Percentiles rank a stretch among this genome's conserved stretches.
phyloP scores from a whole-genome alignment of 1,284 basidiomycete species.

The Lignosus rhinocerotis region DNA sequence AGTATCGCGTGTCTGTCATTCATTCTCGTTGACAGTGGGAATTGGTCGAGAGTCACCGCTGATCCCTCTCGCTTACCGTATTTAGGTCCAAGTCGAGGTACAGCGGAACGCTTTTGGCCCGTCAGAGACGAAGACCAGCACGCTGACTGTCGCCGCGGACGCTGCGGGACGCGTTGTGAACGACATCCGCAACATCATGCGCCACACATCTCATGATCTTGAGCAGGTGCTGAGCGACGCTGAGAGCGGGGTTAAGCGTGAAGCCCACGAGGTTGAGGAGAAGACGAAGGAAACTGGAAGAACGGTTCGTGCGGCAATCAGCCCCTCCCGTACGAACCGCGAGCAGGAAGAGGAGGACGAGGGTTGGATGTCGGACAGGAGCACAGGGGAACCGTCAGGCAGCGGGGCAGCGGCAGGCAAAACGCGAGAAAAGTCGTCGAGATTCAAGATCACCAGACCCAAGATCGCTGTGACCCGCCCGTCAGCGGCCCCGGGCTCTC shows the following conservation, averaged over 20 bases:
- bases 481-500: slow-evolving; percentile 8
- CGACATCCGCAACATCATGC: slow-evolving; percentile 31
- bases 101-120: slow-evolving; percentile 45
- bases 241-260: slow-evolving; percentile 10
- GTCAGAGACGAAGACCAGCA: slow-evolving; percentile 27
- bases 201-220: slow-evolving; percentile 33
- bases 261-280: slow-evolving; percentile 19
- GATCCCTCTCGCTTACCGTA: not conserved
- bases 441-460: slow-evolving; percentile 23
- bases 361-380: slow-evolving; percentile 49
- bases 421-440: slow-evolving; percentile 21
- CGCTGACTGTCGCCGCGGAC: slow-evolving; percentile 29
- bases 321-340: not conserved
- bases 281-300: slow-evolving; percentile 21
- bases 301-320: slow-evolving; percentile 25
- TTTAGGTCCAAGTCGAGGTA: slow-evolving; percentile 64
- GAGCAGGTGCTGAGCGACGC: slow-evolving; percentile 34
- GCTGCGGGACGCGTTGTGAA: slow-evolving; percentile 29
- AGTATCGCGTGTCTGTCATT: slow-evolving; percentile 24
- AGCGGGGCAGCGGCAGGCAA: not conserved
- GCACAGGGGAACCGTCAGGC: slow-evolving; percentile 23
- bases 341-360: slow-evolving; percentile 40
- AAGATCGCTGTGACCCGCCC: slow-evolving; percentile 20
- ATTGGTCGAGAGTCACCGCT: slow-evolving; percentile 4
- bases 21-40: slow-evolving; percentile 4